These are phyloP conservation scores for Picea glauca DNA, from an alignment of 75 land plant genomes.

Conservation along the genomic window DNA sequence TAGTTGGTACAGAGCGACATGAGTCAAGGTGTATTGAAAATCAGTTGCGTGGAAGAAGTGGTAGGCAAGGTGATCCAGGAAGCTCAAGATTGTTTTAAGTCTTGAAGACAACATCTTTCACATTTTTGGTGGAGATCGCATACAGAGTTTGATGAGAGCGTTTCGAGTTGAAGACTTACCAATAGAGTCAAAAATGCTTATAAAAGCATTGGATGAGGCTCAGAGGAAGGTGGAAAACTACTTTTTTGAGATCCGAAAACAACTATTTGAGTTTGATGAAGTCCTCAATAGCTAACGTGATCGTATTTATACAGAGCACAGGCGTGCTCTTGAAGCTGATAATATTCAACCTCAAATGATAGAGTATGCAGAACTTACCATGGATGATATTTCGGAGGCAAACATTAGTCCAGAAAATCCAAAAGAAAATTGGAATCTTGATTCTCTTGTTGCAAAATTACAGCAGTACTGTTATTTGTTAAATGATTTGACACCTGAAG, in stretches of 20 bases:
- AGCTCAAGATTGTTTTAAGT: slow-evolving; percentile 98
- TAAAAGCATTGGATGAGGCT: slow-evolving; percentile 94
- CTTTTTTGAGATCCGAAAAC: slow-evolving; percentile 97
- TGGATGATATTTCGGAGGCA: slow-evolving; percentile 96
- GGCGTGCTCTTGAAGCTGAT: slow-evolving; percentile 82
- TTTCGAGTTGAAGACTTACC: slow-evolving; percentile 97
- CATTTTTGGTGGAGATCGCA: slow-evolving; percentile 55
- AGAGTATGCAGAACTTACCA: slow-evolving; percentile 95
- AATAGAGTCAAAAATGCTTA: slow-evolving; percentile 94
- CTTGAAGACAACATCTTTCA: slow-evolving; percentile 97
- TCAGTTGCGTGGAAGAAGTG: slow-evolving; percentile 97
- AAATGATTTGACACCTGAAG: slow-evolving; percentile 69
- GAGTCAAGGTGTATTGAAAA: slow-evolving; percentile 98
- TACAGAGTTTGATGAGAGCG: slow-evolving; percentile 95
- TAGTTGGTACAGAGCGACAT: slow-evolving; percentile 97
- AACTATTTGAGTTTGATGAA: slow-evolving; percentile 95
- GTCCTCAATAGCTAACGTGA: slow-evolving; percentile 97
- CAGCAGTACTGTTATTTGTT: slow-evolving; percentile 94
- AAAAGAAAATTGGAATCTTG: slow-evolving; percentile 77
- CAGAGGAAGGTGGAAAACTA: slow-evolving; percentile 97
- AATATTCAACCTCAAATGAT: slow-evolving; percentile 70
- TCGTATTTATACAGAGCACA: slow-evolving; percentile 90
- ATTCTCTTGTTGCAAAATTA: slow-evolving; percentile 74
- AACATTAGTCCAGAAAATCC: slow-evolving; percentile 61
- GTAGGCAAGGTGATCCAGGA: slow-evolving; percentile 99